phyloP scores from a whole-genome alignment of 148 eudicot genomes.

The Simmondsia chinensis region DNA sequence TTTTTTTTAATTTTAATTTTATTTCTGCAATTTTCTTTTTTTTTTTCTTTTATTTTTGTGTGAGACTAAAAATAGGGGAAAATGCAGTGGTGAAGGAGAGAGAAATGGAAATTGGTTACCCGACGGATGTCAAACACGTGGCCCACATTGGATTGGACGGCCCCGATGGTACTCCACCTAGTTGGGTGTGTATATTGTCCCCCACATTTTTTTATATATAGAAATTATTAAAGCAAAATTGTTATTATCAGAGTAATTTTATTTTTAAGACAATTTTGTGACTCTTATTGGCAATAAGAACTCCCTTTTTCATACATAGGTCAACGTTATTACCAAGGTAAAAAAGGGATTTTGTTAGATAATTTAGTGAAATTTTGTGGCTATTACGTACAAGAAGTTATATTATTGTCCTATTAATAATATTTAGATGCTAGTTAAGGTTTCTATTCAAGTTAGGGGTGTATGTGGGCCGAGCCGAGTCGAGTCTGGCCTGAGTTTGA shows the following conservation, averaged over 20 bases:
- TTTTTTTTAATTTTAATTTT: not conserved
- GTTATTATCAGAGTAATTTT: no score
- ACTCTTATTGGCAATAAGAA: no score
- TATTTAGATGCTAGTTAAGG: no score
- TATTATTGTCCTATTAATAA: not conserved
- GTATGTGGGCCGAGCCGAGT: no score
- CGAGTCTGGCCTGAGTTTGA: no score
- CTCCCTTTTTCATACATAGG: no score
- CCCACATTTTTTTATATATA: not conserved
- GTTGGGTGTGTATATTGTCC: constrained; percentile 40
- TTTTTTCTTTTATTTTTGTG: not conserved
- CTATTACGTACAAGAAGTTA: not conserved
- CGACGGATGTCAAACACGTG: constrained; percentile 86
- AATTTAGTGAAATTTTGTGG: no score
- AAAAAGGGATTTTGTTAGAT: no score
- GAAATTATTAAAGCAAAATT: no score
- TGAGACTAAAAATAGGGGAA: not conserved
- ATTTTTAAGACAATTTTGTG: no score
- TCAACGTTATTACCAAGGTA: no score
- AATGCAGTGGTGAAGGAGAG: constrained; percentile 50
- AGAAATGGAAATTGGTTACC: constrained; percentile 75
- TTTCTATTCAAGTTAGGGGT: no score
- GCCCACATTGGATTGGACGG: constrained; percentile 87
- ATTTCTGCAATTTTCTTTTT: not conserved
- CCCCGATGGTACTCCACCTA: constrained; percentile 52